A percentile compares a stretch with the other conserved stretches of the same genome.
These are phyloP conservation scores for Syncephalastrum racemosum DNA, from an alignment of 371 early-diverging fungal species.

Conservation along the genomic window DNA sequence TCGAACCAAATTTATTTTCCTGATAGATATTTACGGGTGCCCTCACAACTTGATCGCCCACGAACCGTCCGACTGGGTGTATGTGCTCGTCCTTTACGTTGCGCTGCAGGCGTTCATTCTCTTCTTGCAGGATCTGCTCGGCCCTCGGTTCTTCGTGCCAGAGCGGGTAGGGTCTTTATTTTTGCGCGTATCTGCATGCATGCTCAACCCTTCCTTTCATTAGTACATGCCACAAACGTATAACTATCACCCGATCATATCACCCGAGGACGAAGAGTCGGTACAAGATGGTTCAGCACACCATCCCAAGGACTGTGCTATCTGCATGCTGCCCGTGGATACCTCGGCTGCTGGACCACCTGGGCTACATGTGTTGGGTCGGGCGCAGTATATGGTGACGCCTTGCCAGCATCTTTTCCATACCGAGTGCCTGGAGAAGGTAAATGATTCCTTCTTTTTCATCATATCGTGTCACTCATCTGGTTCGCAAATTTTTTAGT, in stretches of 20 bases:
- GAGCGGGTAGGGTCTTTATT: slow-evolving; percentile 42
- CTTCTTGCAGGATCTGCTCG: slow-evolving; percentile 68
- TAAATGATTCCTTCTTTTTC: slow-evolving; percentile 17
- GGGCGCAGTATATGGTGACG: slow-evolving; percentile 76
- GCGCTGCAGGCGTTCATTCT: slow-evolving; percentile 59
- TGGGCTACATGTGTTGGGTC: slow-evolving; percentile 49
- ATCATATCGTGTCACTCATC: background rate
- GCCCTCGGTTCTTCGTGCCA: slow-evolving; percentile 77
- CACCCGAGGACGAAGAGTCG: slow-evolving; percentile 50
- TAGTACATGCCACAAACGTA: slow-evolving; percentile 70
- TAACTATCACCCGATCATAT: slow-evolving; percentile 67
- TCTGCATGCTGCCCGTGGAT: slow-evolving; percentile 75
- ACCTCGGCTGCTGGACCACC: slow-evolving; percentile 34
- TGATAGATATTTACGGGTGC: slow-evolving; percentile 59
- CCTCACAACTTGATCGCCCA: slow-evolving; percentile 58
- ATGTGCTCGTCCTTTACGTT: slow-evolving; percentile 57
- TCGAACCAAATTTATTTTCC: background rate
- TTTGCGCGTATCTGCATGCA: background rate
- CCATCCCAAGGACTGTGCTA: slow-evolving; percentile 64
- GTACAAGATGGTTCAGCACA: slow-evolving; percentile 7
- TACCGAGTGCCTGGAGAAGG: slow-evolving; percentile 72
- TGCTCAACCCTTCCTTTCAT: slow-evolving; percentile 3
- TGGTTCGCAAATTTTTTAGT: slow-evolving; percentile 29
- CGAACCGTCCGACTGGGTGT: slow-evolving; percentile 54
- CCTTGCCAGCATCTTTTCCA: slow-evolving; percentile 85